phyloP scores from a whole-genome alignment of 2,329 filamentous ascomycete species.

The Plectosphaerella plurivora region DNA sequence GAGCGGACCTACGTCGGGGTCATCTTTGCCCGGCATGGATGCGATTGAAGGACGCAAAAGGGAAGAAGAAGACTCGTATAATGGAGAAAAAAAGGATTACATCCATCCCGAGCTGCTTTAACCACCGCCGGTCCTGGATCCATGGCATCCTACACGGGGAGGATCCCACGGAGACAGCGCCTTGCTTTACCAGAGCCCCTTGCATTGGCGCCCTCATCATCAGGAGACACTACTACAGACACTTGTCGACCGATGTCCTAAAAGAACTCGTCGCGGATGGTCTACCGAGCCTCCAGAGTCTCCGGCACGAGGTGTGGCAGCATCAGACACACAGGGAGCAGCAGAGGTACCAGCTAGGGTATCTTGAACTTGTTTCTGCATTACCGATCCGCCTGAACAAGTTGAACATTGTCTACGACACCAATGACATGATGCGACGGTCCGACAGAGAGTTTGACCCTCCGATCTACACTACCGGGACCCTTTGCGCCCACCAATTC shows the following conservation, averaged over 20 bases:
- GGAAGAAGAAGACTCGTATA: neutral
- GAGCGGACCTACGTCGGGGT: neutral
- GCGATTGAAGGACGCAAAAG: neutral
- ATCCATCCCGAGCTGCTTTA: neutral
- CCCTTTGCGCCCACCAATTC: no score
- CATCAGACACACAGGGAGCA: no score
- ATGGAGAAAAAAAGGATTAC: neutral
- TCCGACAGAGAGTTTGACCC: no score
- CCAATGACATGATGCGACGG: neutral
- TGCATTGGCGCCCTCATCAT: neutral
- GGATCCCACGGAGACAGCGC: neutral
- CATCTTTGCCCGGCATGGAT: neutral
- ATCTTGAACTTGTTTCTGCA: neutral
- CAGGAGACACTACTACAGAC: neutral
- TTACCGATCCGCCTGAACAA: neutral
- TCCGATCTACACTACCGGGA: no score
- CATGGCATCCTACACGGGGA: neutral
- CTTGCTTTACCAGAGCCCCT: neutral
- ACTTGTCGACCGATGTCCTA: neutral
- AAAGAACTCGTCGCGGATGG: neutral
- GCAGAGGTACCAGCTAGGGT: neutral
- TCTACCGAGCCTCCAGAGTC: neutral
- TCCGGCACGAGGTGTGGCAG: neutral
- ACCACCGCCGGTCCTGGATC: neutral
- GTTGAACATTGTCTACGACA: neutral